Evolutionary conservation across 768 basidiomycete species (phyloP), one percentile per base, ranked within the genome.

Genomic region (Russula compacta): DNA sequence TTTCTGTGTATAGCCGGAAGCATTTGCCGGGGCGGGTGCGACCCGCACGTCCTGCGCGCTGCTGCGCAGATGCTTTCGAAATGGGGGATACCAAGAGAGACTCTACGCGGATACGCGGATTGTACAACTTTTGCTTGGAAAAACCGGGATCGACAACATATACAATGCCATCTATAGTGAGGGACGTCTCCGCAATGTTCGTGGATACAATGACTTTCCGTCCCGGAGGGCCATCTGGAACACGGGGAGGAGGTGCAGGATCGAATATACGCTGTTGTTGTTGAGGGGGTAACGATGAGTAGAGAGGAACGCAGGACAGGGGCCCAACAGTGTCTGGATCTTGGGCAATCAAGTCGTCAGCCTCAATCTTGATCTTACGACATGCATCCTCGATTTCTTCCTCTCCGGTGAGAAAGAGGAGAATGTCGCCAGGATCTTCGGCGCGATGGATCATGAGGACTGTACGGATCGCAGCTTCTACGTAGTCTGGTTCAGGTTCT

Each of bases 111-210:
- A 98, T 97, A 35, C 95, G 83, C 0, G 95, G 97, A 71, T 98
- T 98, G 77, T 98, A 99, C 52, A 98, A 88, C 71, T 95, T 98
- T 74, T 98, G 95, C 74, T 99, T 95, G 38, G 89, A 94, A 76
- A 98, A 97, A 1, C 94, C 95, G 0, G 95, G 92, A 69, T 98
- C 95, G 49, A 98, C 94, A 59, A 98, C 95, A 68, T 98, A 99
- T n/a, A 99, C 95, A 68, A 99, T 98, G 21, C 95, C 95, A 67
- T 99, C 95, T 60, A 99, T 98, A 3, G 95, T 99, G 46, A 98
- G 75, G 2, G 93, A 95, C 2, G 95, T 98, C 74, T 99, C 95
- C 3, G 97, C 97, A 60, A 98, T 93, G 71, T 98, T 99, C 33
- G 95, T 99, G 9, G 94, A 92, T 0, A 99, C 78, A 36, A 99